Evolutionary conservation across 768 basidiomycete species (phyloP).

Genomic region (Favolaschia claudopus): DNA sequence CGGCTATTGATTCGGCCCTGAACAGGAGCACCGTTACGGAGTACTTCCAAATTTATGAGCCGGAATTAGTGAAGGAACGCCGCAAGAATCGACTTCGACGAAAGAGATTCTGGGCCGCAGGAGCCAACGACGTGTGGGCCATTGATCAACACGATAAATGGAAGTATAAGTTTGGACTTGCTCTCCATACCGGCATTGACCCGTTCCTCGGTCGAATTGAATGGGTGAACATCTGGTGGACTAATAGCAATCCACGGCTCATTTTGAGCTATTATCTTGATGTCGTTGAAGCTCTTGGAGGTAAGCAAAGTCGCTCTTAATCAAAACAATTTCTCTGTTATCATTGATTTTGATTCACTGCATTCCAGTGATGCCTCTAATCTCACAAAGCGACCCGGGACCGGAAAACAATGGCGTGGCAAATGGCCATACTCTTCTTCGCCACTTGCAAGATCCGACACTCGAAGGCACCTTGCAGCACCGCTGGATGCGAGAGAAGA

Average conservation of each 20-base stretch:
- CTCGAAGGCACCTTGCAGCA: conserved; percentile 49
- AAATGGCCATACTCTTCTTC: conserved; percentile 48
- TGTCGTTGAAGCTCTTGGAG: conserved; percentile 17
- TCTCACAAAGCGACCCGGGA: conserved; percentile 53
- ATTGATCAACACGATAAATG: conserved; percentile 58
- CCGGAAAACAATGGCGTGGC: conserved; percentile 52
- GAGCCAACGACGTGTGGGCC: conserved; percentile 44
- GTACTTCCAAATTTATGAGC: no score
- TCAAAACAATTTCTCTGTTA: no score
- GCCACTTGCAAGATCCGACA: conserved; percentile 46
- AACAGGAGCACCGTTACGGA: no score
- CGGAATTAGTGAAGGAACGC: conserved; percentile 26
- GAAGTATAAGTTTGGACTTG: no score
- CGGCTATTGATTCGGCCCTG: no score
- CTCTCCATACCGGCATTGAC: conserved; percentile 49
- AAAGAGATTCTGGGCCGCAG: conserved; percentile 45
- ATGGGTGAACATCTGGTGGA: conserved; percentile 53
- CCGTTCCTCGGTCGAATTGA: conserved; percentile 38
- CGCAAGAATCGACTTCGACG: conserved; percentile 31
- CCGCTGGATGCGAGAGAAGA: conserved; percentile 41
- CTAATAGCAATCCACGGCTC: conserved; percentile 44
- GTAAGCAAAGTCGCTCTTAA: no score
- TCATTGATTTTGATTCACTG: conserved; percentile 3
- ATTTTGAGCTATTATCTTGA: conserved; percentile 45
- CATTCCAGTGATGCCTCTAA: conserved; percentile 41